These are phyloP conservation scores for Pichia sp. DNA, from an alignment of 1,139 yeast species.

Conservation along the genomic window DNA sequence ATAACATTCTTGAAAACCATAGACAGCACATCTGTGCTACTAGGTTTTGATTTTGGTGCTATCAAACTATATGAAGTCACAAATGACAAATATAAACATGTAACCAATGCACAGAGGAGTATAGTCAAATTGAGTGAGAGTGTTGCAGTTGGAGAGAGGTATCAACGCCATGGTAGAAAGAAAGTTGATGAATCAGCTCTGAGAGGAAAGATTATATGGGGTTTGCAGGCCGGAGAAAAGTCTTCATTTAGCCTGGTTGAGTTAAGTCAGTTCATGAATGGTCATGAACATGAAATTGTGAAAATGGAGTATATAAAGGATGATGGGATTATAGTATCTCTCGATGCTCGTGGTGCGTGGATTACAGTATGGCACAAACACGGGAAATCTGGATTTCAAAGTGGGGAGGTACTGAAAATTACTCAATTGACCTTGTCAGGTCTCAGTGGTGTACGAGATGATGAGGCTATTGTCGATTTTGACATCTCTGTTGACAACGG, in stretches of 20 bases:
- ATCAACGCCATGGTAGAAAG: no score
- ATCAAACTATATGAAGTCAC: conserved; percentile 17
- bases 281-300: conserved; percentile 41
- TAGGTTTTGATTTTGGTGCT: conserved; percentile 24
- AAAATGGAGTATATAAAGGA: conserved; percentile 41
- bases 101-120: conserved; percentile 14
- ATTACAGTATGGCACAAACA: conserved; percentile 10
- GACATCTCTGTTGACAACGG: conserved; percentile 53
- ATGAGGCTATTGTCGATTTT: conserved; percentile 21
- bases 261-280: conserved; percentile 39
- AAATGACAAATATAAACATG: conserved; percentile 9
- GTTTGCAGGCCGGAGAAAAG: no score
- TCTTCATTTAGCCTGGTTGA: no score
- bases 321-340: conserved; percentile 44
- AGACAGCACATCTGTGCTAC: conserved; percentile 13
- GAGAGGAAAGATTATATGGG: no score
- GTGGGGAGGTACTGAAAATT: conserved; percentile 42
- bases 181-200: no score
- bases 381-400: conserved; percentile 48
- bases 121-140: conserved; percentile 9
- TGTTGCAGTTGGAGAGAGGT: no score
- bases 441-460: neutral
- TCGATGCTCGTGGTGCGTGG: conserved; percentile 42
- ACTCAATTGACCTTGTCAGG: conserved; percentile 34
- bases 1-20: conserved; percentile 19